phyloP scores from a whole-genome alignment of 2,329 filamentous ascomycete genomes.

The Didymella lethalis region DNA sequence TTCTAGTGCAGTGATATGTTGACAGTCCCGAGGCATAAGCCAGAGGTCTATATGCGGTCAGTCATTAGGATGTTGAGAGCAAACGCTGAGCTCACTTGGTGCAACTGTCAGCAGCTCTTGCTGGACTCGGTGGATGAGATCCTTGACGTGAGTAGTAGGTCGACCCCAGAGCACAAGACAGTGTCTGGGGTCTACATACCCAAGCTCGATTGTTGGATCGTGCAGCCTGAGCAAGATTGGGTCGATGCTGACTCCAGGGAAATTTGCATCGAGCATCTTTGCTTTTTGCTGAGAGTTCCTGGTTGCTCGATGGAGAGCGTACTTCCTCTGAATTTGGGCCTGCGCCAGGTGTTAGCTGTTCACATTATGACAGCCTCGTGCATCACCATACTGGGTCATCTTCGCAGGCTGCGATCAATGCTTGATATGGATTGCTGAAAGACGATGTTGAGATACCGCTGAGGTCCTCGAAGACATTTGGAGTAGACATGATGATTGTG shows the following conservation, averaged over 20 bases:
- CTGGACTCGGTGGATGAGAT: conserved; percentile 75
- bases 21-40: conserved; percentile 79
- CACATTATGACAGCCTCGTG: not conserved
- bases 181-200: conserved; percentile 77
- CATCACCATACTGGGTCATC: conserved; percentile 67
- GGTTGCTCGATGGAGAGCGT: conserved; percentile 74
- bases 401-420: conserved; percentile 72
- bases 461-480: conserved; percentile 51
- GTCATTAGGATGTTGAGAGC: not conserved
- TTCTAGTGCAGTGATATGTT: conserved; percentile 88
- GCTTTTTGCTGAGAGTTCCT: conserved; percentile 79
- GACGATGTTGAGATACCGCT: conserved; percentile 47
- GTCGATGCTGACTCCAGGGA: conserved; percentile 77
- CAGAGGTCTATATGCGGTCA: conserved; percentile 69
- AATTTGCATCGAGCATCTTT: conserved; percentile 74
- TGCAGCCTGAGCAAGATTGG: conserved; percentile 75
- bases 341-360: conserved; percentile 42
- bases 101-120: conserved; percentile 67
- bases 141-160: conserved; percentile 74
- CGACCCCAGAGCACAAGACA: conserved; percentile 90
- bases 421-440: conserved; percentile 77
- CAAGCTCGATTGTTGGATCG: conserved; percentile 68
- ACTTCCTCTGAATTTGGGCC: conserved; percentile 74
- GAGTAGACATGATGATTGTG: conserved; percentile 27
- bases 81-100: conserved; percentile 66